These are phyloP conservation scores for Periconia sp. DNA, from an alignment of 2,329 filamentous ascomycete genomes.

Conservation along the genomic window DNA sequence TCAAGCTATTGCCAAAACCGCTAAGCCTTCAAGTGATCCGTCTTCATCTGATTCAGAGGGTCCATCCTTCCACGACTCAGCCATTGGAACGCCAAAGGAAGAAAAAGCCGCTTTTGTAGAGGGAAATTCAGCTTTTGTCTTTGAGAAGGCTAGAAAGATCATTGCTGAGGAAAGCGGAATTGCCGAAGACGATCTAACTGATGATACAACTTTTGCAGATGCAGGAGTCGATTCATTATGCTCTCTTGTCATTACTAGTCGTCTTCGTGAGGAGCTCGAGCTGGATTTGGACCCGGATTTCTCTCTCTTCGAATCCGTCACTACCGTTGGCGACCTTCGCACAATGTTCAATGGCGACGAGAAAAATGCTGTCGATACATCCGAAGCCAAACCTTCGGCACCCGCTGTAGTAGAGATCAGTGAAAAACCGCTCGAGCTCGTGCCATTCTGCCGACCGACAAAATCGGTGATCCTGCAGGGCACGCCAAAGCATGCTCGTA, in stretches of 20 bases:
- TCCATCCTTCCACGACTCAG: no score
- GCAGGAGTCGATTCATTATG: slow-evolving; percentile 34
- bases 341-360: slow-evolving; percentile 46
- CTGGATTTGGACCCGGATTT: slow-evolving; percentile 11
- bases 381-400: no score
- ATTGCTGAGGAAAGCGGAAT: slow-evolving; percentile 34
- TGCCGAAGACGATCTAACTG: slow-evolving; percentile 24
- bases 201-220: slow-evolving; percentile 25
- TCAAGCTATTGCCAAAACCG: no score
- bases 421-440: slow-evolving; percentile 1
- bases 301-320: slow-evolving; percentile 48
- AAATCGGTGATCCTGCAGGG: slow-evolving; percentile 50
- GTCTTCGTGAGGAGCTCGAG: slow-evolving; percentile 29
- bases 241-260: slow-evolving; percentile 21
- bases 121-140: not conserved
- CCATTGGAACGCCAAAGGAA: not conserved
- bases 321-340: slow-evolving; percentile 63
- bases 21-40: no score
- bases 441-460: slow-evolving; percentile 16
- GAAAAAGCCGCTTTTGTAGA: not conserved
- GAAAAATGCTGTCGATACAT: no score
- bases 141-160: slow-evolving; percentile 13
- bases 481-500: slow-evolving; percentile 35
- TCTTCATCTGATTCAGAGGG: no score
- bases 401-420: no score